These are phyloP conservation scores for Nothophoma quercina DNA, from an alignment of 2,329 filamentous ascomycete genomes.

Conservation along the genomic window DNA sequence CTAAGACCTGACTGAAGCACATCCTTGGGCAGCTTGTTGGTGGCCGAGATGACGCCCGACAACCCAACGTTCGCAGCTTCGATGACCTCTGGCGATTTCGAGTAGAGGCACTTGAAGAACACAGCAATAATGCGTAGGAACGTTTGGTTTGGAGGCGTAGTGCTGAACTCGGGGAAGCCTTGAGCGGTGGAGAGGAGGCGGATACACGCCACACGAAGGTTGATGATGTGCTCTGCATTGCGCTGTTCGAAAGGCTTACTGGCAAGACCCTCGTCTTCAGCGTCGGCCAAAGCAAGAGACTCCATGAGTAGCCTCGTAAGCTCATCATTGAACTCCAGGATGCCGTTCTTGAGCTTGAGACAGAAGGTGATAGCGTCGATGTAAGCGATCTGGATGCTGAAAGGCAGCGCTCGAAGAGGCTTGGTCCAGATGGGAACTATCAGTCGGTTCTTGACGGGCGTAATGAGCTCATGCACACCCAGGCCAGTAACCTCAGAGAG, in stretches of 20 bases:
- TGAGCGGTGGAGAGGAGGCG: conserved; percentile 92
- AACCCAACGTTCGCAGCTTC: conserved; percentile 91
- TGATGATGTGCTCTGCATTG: conserved; percentile 94
- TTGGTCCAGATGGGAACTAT: conserved; percentile 95
- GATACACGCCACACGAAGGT: conserved; percentile 90
- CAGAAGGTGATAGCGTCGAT: conserved; percentile 98
- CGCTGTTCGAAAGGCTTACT: conserved; percentile 88
- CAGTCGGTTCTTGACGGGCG: conserved; percentile 87
- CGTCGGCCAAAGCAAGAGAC: conserved; percentile 90
- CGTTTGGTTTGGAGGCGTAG: conserved; percentile 71
- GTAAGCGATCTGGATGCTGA: conserved; percentile 94
- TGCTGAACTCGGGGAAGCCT: conserved; percentile 88
- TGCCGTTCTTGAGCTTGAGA: conserved; percentile 84
- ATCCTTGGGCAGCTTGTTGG: conserved; percentile 92
- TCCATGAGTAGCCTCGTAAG: conserved; percentile 91
- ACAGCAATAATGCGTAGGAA: conserved; percentile 79
- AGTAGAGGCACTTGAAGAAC: conserved; percentile 98
- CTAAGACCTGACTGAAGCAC: conserved; percentile 91
- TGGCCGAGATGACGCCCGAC: conserved; percentile 85
- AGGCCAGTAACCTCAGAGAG: conserved; percentile 80
- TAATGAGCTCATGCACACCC: conserved; percentile 86
- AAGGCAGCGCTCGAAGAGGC: conserved; percentile 88
- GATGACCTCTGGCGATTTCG: conserved; percentile 89
- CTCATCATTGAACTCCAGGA: conserved; percentile 90
- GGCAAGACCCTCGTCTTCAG: conserved; percentile 89